Evolutionary conservation across 495 filamentous ascomycete species (phyloP).

Genomic region (Xylaria scruposa): DNA sequence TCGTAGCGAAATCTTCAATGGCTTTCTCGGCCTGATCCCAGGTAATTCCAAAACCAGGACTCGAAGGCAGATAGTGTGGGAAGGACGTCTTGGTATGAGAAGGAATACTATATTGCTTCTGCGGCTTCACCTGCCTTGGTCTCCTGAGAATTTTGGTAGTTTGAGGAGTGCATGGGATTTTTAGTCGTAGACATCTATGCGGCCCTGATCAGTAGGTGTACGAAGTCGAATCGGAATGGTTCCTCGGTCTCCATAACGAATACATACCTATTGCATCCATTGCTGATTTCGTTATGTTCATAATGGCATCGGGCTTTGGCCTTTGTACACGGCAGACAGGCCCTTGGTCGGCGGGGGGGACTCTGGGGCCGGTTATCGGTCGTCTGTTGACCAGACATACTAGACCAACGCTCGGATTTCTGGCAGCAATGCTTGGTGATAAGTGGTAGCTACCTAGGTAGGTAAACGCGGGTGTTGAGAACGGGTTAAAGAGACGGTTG

Average conservation of each 20-base stretch:
- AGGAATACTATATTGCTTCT: neutral
- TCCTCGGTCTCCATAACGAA: neutral
- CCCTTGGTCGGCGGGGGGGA: conserved; percentile 41
- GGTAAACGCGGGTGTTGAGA: no score
- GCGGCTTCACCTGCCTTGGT: conserved; percentile 40
- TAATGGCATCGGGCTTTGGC: conserved; percentile 46
- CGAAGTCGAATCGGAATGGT: neutral
- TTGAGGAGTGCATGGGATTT: conserved; percentile 37
- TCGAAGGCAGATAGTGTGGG: neutral
- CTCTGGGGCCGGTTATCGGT: conserved; percentile 33
- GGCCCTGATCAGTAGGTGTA: neutral
- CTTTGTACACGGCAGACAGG: conserved; percentile 43
- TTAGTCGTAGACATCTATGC: conserved; percentile 37
- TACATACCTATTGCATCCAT: conserved; percentile 39
- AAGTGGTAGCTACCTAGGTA: no score
- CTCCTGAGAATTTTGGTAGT: conserved; percentile 41
- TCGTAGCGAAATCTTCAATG: conserved; percentile 35
- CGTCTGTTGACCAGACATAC: neutral
- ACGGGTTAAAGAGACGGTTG: neutral
- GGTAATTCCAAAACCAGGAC: conserved; percentile 40
- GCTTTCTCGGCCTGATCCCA: conserved; percentile 44
- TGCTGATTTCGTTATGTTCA: conserved; percentile 33
- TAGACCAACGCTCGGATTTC: neutral
- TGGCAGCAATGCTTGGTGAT: neutral
- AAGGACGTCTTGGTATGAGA: neutral